Conservation (phyloP, 257 asterid species). For the Prunella vulgaris region DNA sequence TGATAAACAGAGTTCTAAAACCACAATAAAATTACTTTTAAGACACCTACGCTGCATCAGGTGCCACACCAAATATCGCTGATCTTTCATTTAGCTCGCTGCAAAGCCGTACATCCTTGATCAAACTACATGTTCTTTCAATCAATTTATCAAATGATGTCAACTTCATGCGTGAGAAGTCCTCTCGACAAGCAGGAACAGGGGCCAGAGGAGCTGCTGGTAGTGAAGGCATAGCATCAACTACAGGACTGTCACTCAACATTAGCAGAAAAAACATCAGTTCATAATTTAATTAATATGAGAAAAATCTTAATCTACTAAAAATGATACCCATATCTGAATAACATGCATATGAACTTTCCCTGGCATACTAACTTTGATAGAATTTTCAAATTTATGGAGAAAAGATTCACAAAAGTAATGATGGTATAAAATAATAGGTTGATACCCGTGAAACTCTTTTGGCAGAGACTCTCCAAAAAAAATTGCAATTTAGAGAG, state of each 20-base stretch:
- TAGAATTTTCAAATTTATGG: neutral
- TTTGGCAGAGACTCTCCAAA: neutral
- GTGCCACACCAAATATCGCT: constrained; percentile 93
- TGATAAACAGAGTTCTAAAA: neutral
- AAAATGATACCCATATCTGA: neutral
- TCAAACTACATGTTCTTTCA: constrained; percentile 80
- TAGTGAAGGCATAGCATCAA: constrained; percentile 42
- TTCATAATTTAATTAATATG: neutral
- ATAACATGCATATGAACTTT: neutral
- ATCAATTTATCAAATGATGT: constrained; percentile 87
- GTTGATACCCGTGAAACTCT: neutral
- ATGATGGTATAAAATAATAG: neutral
- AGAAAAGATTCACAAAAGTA: neutral
- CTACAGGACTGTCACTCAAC: constrained; percentile 38
- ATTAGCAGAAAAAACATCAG: constrained; percentile 14
- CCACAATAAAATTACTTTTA: neutral
- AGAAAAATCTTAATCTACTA: constrained; percentile 7
- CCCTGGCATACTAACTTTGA: neutral
- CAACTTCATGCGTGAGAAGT: constrained; percentile 77
- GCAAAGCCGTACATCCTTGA: constrained; percentile 83
- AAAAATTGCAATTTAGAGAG: neutral
- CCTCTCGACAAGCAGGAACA: constrained; percentile 85
- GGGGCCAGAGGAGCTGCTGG: constrained; percentile 50
- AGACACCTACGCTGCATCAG: constrained; percentile 95
- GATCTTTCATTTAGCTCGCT: constrained; percentile 74